A percentile compares a stretch with the other conserved stretches of the same genome.
phyloP scores from a whole-genome alignment of 1,284 basidiomycete species.

The Ustilago bromivora region DNA sequence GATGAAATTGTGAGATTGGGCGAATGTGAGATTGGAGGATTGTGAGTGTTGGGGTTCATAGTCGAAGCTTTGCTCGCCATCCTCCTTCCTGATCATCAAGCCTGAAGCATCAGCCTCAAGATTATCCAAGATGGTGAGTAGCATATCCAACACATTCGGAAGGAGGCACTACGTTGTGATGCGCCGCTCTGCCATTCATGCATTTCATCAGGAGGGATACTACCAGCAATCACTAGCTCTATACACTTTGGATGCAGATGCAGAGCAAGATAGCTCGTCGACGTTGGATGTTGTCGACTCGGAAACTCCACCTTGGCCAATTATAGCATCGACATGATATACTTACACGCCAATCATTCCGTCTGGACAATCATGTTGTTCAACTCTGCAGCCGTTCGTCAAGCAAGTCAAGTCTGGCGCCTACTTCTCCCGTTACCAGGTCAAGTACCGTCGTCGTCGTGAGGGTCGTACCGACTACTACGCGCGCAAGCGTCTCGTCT shows the following conservation, averaged over 20 bases:
- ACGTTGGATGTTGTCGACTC: conserved; percentile 17
- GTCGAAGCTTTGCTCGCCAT: conserved; percentile 17
- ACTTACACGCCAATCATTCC: conserved; percentile 14
- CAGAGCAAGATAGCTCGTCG: too few species aligned
- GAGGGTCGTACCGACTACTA: conserved; percentile 99
- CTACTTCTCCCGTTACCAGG: conserved; percentile 91
- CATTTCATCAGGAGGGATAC: neutral
- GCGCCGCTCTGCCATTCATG: conserved; percentile 16
- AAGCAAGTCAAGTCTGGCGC: conserved; percentile 76
- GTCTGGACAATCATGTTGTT: neutral
- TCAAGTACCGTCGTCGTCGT: conserved; percentile 75
- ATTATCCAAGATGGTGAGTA: conserved; percentile 56
- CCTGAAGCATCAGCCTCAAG: conserved; percentile 54
- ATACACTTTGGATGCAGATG: neutral
- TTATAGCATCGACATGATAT: neutral
- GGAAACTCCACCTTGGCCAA: neutral
- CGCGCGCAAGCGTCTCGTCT: conserved; percentile 92
- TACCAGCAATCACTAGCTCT: neutral
- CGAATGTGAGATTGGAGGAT: neutral
- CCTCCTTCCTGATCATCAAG: conserved; percentile 54
- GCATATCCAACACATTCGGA: neutral
- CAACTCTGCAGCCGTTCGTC: conserved; percentile 71
- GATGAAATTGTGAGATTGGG: too few species aligned
- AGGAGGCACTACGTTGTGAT: conserved; percentile 6
- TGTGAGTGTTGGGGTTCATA: conserved; percentile 10